Evolutionary conservation across 148 eudicot species (phyloP), one percentile per base, ranked within the genome.

Genomic region (Selenicereus undatus): DNA sequence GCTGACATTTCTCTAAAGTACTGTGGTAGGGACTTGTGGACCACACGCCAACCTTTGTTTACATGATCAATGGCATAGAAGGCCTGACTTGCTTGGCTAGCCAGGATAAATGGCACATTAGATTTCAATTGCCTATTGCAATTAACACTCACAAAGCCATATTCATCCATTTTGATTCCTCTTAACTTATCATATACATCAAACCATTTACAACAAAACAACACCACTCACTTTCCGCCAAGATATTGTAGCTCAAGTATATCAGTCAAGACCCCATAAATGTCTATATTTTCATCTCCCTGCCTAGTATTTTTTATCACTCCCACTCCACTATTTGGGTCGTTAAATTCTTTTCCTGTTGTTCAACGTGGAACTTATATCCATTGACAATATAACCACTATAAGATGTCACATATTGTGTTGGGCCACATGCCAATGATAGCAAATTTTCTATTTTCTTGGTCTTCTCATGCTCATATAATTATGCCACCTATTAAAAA

Each of bases 251-350:
- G 13, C 58, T 78, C 73, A 24, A 78, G 11, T 16, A 78, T 65
- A 3, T 66, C 60, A n/a, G 13, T 14, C 29, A 65, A 5, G 1
- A 65, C 18, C 21, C 80, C 73, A 65, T 78, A 65, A 48, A 39
- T 65, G 27, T 64, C 36, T 5, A 43, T 14, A 13, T 78, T 78
- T 17, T 78, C 73, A 65, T 78, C 56, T 16, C 24, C 73, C 16
- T 39, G 24, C 9, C 73, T 39, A 0, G 48, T 64, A 52, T 66
- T 78, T 66, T 35, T 54, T 8, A 66, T 42, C 3, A 78, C 56
- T 64, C 43, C 80, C 22, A 78, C 80, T 8, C 56, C 80, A 78
- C 80, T 65, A 45, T 78, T 24, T 65, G 80, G 12, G 73, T 78
- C 45, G 36, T 78, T 22, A 43, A 65, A 24, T 11, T 42, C 22